Evolutionary conservation across 2,329 filamentous ascomycete species (phyloP), one percentile per base, ranked within the genome.

Genomic region (Diplodia mutila): DNA sequence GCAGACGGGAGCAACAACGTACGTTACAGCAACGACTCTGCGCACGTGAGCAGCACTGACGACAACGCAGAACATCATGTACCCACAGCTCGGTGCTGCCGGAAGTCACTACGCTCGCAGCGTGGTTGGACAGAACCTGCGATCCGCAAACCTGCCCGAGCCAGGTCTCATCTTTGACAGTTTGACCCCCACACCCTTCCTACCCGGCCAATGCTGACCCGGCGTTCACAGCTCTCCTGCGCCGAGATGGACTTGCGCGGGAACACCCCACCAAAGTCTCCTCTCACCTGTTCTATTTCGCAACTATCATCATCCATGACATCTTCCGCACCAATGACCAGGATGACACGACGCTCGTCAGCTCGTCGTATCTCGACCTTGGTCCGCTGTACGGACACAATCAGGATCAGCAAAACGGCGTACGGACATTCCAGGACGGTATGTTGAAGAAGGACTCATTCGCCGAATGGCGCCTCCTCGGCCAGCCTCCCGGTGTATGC

Each of bases 331-430:
- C 88, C 1, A 85, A 84, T 71, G 84, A 85, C 18, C 79, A 79
- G 4, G 86, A 91, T 75, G 83, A 81, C 73, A 86, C 85, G 69
- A 86, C 84, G 65, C 88, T 86, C 1, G 81, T 85, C 67, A 90
- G 87, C 0, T 91, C 89, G 0, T 91, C 89, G 0, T 91, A 91
- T 69, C 83, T 91, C 39, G 90, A 92, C 72, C 80, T 92, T 2
- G 83, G 87, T 0, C 89, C 90, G 0, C 80, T 92, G 1, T 92
- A 92, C 70, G 90, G 90, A 2, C 87, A 85, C 73, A 87, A 85
- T 69, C 84, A 87, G 74, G 81, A 84, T 32, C 85, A 88, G 74
- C 87, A 90, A 71, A 83, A 90, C 72, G 81, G 81, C 0, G 85
- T 91, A 73, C 82, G 89, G 21, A 87, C 86, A 4, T 85, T 87